These are phyloP conservation scores for Coemansia sp. DNA, from an alignment of 192 early-diverging fungal species.

Conservation along the genomic window DNA sequence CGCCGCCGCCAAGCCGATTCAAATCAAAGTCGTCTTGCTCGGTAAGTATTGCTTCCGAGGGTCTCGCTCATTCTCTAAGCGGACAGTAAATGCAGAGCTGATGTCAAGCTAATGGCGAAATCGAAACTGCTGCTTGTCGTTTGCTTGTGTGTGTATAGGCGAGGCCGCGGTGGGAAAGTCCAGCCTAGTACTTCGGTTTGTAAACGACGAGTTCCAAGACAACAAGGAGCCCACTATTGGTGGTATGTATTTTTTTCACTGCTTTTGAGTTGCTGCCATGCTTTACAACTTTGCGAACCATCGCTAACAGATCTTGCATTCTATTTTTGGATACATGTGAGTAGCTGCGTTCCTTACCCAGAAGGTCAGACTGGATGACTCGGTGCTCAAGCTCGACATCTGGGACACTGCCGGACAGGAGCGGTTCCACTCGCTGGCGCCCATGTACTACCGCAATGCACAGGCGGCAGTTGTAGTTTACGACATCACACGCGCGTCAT, in stretches of 20 bases:
- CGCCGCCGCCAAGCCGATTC: slow-evolving; percentile 72
- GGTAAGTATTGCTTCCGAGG: slow-evolving; percentile 55
- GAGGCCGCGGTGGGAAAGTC: slow-evolving; percentile 99
- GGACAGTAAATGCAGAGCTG: too few species aligned
- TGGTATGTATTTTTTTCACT: slow-evolving; percentile 28
- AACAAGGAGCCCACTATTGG: slow-evolving; percentile 99
- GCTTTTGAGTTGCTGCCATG: neutral
- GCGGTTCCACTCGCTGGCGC: slow-evolving; percentile 92
- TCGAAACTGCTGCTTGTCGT: neutral
- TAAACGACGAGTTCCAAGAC: slow-evolving; percentile 93
- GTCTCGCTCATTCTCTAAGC: neutral
- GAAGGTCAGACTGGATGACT: slow-evolving; percentile 90
- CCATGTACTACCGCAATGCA: slow-evolving; percentile 98
- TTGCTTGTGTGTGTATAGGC: slow-evolving; percentile 47
- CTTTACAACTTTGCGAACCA: neutral
- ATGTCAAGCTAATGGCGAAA: neutral
- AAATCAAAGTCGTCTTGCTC: slow-evolving; percentile 97
- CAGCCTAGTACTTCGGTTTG: slow-evolving; percentile 92
- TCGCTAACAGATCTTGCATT: neutral
- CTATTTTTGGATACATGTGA: neutral
- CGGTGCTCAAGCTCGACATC: slow-evolving; percentile 81
- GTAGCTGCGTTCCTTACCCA: slow-evolving; percentile 87
- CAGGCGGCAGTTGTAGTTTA: slow-evolving; percentile 97
- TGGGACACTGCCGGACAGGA: slow-evolving; percentile 99
- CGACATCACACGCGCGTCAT: slow-evolving; percentile 86